Base-by-base conservation (phyloP, 139 green algal species). In the Bryopsis sp. region DNA sequence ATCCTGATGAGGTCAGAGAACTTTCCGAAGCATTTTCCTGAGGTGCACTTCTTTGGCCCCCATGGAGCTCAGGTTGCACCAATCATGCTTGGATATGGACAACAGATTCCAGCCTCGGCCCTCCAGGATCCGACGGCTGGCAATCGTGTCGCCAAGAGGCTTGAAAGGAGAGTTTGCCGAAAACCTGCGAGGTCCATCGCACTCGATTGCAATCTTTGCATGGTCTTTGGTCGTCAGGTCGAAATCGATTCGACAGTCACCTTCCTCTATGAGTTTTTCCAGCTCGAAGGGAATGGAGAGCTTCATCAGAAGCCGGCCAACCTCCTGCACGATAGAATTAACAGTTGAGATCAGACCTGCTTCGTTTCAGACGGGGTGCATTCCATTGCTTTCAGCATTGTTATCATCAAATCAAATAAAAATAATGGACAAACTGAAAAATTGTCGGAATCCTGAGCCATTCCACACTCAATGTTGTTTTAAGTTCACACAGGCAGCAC, bases 71-170 rank as follows among this genome's bases (percentile, higher is more conserved):
- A 54, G 19, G 19, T 50, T 58, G 3, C 28, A 24, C 62, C 62
- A 69, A 11, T 50, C 62, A 11, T 69, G 24, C 29, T 69, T 69
- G 38, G 62, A 69, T 33, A 69, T 69, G 6, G 43, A 35, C 6
- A 58, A 8, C 7, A 69, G 35, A 19, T 5, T 33, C 62, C 62
- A 69, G 19, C 62, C 62, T 19, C 43, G 62, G 22, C 31, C 62
- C 26, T 69, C 43, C 8, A 69, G 22, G 3, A 69, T 28, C 43
- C 32, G 26, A 35, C 43, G 48, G 39, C 39, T 48, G 6, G 34
- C 43, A 28, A 69, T 36, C 4, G 62, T 69, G 5, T 69, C 31
- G 5, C 62, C 62, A 11, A 69, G 29, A 28, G 62, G 22, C 3
- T 15, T 4, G 15, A 33, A 34, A 3, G 62, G 62, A 33, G 15